Evolutionary conservation across 176 grass and related monocot species (phyloP), one percentile per base, ranked within the genome.

Genomic region (Rhynchospora pubera): DNA sequence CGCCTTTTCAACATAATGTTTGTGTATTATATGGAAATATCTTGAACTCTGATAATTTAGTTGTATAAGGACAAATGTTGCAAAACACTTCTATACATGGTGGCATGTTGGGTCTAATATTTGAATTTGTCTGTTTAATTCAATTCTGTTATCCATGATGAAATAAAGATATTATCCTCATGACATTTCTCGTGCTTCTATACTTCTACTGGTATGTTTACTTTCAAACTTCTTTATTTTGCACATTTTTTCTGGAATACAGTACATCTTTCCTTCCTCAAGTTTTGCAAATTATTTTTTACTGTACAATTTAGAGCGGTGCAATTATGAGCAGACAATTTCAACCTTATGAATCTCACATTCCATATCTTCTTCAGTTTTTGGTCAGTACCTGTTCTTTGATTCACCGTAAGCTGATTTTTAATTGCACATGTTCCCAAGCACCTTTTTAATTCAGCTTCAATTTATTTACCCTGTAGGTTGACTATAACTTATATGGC

Each of bases 351-450:
- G 95, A 97, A 84, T 91, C 88, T 44, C 94, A 97, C 85, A 97
- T 97, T 85, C 95, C 95, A 22, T 97, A 88, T 94, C 92, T 97
- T 87, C 92, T 97, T 79, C 95, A 97, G 58, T 97, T 97, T 88
- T 79, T 97, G 95, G 95, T 97, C 72, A 93, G 90, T 45, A 74
- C 50, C 82, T 51, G 44, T 85, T 57, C 23, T 79, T 76, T 89
- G 30, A n/a, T 84, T 44, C 47, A 50, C 22, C 10, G 77, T 42
- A 50, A 73, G 44, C 45, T 48, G 68, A 74, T 75, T 53, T 61
- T 75, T 75, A 10, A 30, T 75, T 22, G 53, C 52, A 28, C 22
- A n/a, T n/a, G 5, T 52, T 44, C 4, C 7, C 21, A 42, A 55
- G 5, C 57, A 23, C 47, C 71, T 53, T 57, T 11, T 57, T 72